Percentiles rank a stretch among this genome's conserved stretches.
Conservation (phyloP, 83 land plant genomes). For the Picea mariana region DNA sequence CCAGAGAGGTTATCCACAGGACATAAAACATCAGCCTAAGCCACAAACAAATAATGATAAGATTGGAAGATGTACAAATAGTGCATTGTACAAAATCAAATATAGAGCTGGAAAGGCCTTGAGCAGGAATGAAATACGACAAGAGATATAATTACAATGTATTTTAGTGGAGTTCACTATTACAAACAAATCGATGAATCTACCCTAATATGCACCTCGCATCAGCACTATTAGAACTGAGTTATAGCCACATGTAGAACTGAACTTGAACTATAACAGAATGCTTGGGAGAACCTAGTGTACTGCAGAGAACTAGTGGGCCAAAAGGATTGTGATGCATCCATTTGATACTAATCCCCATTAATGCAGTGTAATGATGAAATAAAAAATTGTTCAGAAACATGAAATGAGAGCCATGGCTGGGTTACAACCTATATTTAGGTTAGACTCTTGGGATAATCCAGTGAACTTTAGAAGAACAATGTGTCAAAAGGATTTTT, state of each 20-base stretch:
- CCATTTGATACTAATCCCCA: too few species aligned
- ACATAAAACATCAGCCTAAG: not conserved
- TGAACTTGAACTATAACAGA: not conserved
- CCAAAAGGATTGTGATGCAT: too few species aligned
- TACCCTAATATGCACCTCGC: not conserved
- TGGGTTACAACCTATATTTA: too few species aligned
- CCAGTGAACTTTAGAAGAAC: too few species aligned
- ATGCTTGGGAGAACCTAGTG: not conserved
- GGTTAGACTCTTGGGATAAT: too few species aligned
- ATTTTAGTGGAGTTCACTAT: not conserved
- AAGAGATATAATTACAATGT: not conserved
- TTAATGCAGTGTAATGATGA: too few species aligned
- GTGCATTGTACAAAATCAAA: not conserved
- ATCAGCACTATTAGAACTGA: not conserved
- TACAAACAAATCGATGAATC: not conserved
- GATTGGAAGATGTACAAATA: not conserved
- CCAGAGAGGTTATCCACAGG: not conserved
- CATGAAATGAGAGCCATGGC: too few species aligned
- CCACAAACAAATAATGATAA: not conserved
- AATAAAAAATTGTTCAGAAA: too few species aligned
- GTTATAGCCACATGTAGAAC: not conserved
- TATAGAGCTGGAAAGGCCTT: not conserved
- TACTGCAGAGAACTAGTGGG: too few species aligned
- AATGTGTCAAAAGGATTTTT: too few species aligned
- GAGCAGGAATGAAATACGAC: not conserved